Percentiles rank a stretch among this genome's conserved stretches.
Evolutionary conservation across 495 filamentous ascomycete genomes (phyloP).

Genomic region (Achaetomiella virescens): DNA sequence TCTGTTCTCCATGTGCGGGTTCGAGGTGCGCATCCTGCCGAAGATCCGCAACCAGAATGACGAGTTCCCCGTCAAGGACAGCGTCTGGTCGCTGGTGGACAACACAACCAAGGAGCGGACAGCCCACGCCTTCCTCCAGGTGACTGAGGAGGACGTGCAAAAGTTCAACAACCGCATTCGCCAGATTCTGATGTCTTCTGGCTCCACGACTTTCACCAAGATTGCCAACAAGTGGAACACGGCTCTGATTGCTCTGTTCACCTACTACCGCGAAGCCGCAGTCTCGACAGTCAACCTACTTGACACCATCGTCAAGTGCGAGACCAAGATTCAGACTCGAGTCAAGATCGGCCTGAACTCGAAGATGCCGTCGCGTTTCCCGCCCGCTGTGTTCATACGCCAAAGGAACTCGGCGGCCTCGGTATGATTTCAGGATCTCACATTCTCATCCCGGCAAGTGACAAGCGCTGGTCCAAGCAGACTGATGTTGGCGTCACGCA

Average conservation of each 20-base stretch:
- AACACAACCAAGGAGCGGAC: conserved; percentile 95
- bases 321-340: conserved; percentile 98
- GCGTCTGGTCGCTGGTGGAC: conserved; percentile 95
- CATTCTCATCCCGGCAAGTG: conserved; percentile 95
- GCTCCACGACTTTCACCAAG: conserved; percentile 98
- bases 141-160: conserved; percentile 96
- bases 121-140: conserved; percentile 95
- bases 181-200: conserved; percentile 98
- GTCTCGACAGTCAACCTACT: conserved; percentile 94
- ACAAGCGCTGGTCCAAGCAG: conserved; percentile 97
- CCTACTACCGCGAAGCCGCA: conserved; percentile 96
- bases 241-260: conserved; percentile 95
- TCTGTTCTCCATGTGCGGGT: conserved; percentile 96
- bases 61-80: conserved; percentile 95
- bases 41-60: conserved; percentile 94
- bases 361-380: conserved; percentile 99
- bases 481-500: conserved; percentile 97
- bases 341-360: conserved; percentile 99
- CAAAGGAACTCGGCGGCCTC: conserved; percentile 94
- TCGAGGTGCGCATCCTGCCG: conserved; percentile 94
- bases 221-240: conserved; percentile 99
- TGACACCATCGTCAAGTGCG: conserved; percentile 98
- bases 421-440: conserved; percentile 99
- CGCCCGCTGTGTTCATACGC: conserved; percentile 97
- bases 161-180: conserved; percentile 99